These are phyloP conservation scores for Colletotrichum kahawae DNA, from an alignment of 2,329 filamentous ascomycete genomes.

Conservation along the genomic window DNA sequence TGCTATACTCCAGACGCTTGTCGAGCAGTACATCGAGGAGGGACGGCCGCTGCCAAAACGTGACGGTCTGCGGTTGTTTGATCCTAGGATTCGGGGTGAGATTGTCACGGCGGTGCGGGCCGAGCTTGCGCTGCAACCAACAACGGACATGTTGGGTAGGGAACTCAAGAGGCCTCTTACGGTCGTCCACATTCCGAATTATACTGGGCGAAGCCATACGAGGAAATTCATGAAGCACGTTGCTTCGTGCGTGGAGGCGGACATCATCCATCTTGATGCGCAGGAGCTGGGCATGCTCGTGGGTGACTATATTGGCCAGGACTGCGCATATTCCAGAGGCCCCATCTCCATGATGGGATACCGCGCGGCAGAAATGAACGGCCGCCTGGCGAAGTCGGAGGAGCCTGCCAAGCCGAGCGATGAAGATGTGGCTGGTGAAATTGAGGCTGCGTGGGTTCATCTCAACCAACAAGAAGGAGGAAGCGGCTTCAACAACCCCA, in stretches of 20 bases:
- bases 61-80: conserved; percentile 10
- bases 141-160: conserved; percentile 20
- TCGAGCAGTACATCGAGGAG: conserved; percentile 19
- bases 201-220: conserved; percentile 27
- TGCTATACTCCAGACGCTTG: background rate
- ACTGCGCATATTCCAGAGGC: conserved; percentile 52
- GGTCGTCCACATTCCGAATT: conserved; percentile 39
- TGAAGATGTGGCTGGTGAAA: conserved; percentile 29
- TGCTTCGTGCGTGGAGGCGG: conserved; percentile 65
- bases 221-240: conserved; percentile 62
- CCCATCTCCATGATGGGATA: conserved; percentile 61
- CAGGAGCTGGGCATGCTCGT: conserved; percentile 73
- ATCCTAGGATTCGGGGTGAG: conserved; percentile 27
- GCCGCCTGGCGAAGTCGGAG: conserved; percentile 54
- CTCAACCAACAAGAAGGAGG: conserved; percentile 26
- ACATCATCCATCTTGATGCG: conserved; percentile 72
- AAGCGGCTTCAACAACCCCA: conserved; percentile 27
- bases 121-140: conserved; percentile 31
- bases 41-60: conserved; percentile 7
- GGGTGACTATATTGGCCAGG: conserved; percentile 72
- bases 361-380: conserved; percentile 58
- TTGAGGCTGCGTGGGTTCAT: conserved; percentile 29
- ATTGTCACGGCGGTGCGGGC: conserved; percentile 34
- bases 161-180: conserved; percentile 37
- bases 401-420: conserved; percentile 43